Conservation (phyloP, 306 rosid genomes). For the Canavalia gladiata region DNA sequence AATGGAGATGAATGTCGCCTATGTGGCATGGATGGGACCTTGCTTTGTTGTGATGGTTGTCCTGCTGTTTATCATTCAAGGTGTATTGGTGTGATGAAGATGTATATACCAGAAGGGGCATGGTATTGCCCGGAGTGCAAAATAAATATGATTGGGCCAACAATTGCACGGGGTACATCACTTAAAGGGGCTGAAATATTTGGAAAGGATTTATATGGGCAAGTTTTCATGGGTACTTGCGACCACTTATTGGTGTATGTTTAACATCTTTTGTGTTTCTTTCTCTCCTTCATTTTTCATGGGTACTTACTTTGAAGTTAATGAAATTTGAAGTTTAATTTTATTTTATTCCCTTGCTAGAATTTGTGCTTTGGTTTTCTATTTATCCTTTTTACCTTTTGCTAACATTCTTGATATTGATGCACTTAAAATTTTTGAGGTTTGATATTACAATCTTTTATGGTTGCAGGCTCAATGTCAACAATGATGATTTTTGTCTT, state of each 20-base stretch:
- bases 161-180: constrained; percentile 67
- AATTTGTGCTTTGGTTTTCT: constrained; percentile 28
- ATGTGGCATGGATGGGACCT: constrained; percentile 95
- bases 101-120: constrained; percentile 82
- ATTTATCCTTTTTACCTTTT: not conserved
- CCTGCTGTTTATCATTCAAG: constrained; percentile 93
- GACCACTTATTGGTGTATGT: constrained; percentile 95
- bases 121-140: constrained; percentile 97
- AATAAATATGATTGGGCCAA: constrained; percentile 69
- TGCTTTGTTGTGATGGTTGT: constrained; percentile 98
- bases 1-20: constrained; percentile 92
- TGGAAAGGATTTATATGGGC: constrained; percentile 78
- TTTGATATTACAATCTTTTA: constrained; percentile 40
- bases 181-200: constrained; percentile 84
- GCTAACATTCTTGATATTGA: constrained; percentile 20
- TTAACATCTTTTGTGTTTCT: constrained; percentile 49
- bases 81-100: constrained; percentile 92
- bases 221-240: constrained; percentile 84
- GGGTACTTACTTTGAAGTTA: constrained; percentile 11
- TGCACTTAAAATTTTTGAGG: constrained; percentile 19
- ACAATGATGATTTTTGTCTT: constrained; percentile 58
- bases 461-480: constrained; percentile 71
- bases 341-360: constrained; percentile 12
- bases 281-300: constrained; percentile 31
- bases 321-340: constrained; percentile 31